A percentile compares a stretch with the other conserved stretches of the same genome.
Evolutionary conservation across 2,329 filamentous ascomycete species (phyloP).

Genomic region (Aspergillus carbonarius): DNA sequence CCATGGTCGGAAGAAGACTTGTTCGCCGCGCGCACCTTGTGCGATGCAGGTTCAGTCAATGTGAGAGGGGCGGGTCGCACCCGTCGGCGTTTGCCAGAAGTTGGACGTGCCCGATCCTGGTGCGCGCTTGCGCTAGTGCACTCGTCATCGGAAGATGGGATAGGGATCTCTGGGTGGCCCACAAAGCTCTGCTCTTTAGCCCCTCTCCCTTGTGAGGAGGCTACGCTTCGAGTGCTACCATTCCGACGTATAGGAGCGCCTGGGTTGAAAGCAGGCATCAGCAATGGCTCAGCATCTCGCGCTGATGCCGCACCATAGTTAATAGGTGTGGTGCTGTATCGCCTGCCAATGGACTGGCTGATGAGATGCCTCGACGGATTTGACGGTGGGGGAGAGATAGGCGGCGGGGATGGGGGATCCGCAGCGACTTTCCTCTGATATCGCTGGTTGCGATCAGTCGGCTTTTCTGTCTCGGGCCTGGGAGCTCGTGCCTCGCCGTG

Average conservation of each 20-base stretch:
- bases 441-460: conserved; percentile 9
- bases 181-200: conserved; percentile 16
- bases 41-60: conserved; percentile 6
- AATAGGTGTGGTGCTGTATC: conserved; percentile 20
- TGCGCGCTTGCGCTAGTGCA: conserved; percentile 22
- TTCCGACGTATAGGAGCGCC: conserved; percentile 22
- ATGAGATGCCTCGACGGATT: conserved; percentile 19
- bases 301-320: neutral
- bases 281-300: conserved; percentile 12
- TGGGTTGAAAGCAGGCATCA: conserved; percentile 10
- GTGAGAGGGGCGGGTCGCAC: conserved; percentile 10
- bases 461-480: conserved; percentile 6
- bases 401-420: conserved; percentile 28
- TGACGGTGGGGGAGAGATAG: conserved; percentile 25
- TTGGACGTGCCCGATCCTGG: conserved; percentile 8
- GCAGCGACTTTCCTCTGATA: conserved; percentile 21
- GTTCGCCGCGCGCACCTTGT: conserved; percentile 5
- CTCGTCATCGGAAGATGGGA: conserved; percentile 45
- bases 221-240: conserved; percentile 24
- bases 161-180: conserved; percentile 30
- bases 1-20: conserved; percentile 12
- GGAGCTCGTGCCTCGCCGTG: neutral
- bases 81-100: conserved; percentile 14
- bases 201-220: conserved; percentile 21
- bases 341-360: conserved; percentile 10